Base-by-base conservation (phyloP, 768 basidiomycete species). In the Asterophora lycoperdoides region DNA sequence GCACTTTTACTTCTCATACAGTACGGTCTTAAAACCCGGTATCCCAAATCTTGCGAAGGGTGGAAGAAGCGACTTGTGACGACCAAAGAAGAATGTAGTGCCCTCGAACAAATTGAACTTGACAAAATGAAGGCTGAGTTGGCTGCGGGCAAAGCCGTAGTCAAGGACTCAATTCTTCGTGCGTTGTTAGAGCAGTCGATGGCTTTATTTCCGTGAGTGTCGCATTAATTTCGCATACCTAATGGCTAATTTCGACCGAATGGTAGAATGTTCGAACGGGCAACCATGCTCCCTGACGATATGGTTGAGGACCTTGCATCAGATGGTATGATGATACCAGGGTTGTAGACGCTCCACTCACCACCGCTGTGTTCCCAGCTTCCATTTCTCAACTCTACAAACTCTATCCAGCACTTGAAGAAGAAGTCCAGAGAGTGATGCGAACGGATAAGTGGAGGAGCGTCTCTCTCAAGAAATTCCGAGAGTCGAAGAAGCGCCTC, bases 391-490 rank as follows among this genome's bases (percentile, higher is more conserved):
- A 44, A 26, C 19, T 53, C 17, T 14, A 29, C 29, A 1, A 10
- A 18, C 42, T 50, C 20, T 26, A 35, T 15, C 38, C 48, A 11
- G 51, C 58, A 11, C 40, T 45, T 3, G 30, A 38, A 5, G 17
- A 48, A 37, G 54, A 44, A 38, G 4, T 57, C 8, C 18, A 36
- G 3, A 47, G 42, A 7, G 49, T 13, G 4, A 2, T 41, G 29
- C 8, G 55, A 11, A 28, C 43, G 19, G 28, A 44, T 6, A 34
- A 45, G 1, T 37, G 63, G 1, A 29, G 49, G 43, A 54, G 56
- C 33, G 52, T 60, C 13, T 1, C 67, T 40, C 58, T 58, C 6
- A 62, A 64, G 17, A 42, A 33, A 9, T 59, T 59, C 46, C 54
- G 44, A 20, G 10, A 9, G 8, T 14, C 49, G 13, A 60, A 59